Conservation (phyloP, 2,329 filamentous ascomycete species). For the Sclerotinia minor region DNA sequence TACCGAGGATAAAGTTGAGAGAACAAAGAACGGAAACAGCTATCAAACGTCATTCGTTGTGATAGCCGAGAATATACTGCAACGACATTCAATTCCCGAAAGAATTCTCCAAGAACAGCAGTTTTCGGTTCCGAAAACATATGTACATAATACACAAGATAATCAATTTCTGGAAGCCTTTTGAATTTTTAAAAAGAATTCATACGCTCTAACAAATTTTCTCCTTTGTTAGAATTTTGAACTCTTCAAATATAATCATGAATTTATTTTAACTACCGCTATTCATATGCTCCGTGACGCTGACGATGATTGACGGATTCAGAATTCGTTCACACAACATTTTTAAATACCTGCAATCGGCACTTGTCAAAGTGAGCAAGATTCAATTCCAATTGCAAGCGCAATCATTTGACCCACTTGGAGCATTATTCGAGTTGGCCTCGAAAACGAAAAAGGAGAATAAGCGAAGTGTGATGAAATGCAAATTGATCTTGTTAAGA, state of each 20-base stretch:
- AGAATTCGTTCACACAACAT: neutral
- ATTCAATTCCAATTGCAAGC: neutral
- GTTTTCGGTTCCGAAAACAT: neutral
- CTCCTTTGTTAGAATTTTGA: neutral
- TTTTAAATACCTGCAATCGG: neutral
- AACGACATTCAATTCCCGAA: neutral
- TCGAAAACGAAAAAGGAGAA: neutral
- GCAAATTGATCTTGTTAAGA: neutral
- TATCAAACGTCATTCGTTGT: neutral
- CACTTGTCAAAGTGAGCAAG: neutral
- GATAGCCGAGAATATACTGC: neutral
- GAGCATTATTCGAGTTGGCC: neutral
- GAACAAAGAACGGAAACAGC: neutral
- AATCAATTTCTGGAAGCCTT: neutral
- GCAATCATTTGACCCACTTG: neutral
- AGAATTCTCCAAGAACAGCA: conserved; percentile 7
- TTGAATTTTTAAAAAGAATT: neutral
- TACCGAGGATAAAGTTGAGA: neutral
- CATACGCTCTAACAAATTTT: neutral
- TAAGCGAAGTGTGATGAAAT: conserved; percentile 7
- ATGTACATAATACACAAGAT: neutral
- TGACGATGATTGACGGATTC: neutral
- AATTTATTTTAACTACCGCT: neutral
- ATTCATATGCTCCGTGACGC: neutral
- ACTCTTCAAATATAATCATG: neutral